phyloP scores from a whole-genome alignment of 176 grass and related monocot genomes.

The Oryza punctata region DNA sequence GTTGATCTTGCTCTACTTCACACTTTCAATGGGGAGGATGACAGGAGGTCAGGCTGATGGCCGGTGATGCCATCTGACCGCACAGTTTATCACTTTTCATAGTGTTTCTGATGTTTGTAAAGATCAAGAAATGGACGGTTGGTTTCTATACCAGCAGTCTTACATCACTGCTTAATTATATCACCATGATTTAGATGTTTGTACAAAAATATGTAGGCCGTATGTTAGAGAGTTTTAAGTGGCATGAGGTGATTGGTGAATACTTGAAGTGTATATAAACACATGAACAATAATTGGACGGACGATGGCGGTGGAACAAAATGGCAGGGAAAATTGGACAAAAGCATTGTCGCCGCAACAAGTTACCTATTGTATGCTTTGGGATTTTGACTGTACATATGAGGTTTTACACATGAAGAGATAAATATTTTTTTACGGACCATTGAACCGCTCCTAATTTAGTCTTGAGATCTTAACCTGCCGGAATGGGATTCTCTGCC shows the following conservation, averaged over 20 bases:
- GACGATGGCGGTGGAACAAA: not conserved
- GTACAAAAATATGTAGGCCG: slow-evolving; percentile 18
- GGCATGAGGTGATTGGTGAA: not conserved
- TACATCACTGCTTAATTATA: not conserved
- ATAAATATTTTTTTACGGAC: not conserved
- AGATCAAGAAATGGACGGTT: slow-evolving; percentile 4
- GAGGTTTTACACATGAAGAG: not conserved
- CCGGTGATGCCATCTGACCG: slow-evolving; percentile 28
- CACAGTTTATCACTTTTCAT: not conserved
- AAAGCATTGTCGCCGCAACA: not conserved
- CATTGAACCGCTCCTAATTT: not conserved
- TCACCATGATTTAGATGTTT: slow-evolving; percentile 23
- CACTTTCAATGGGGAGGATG: slow-evolving; percentile 57
- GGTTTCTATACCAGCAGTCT: slow-evolving; percentile 8
- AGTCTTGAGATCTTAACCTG: no score
- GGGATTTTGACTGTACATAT: not conserved
- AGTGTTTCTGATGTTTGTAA: slow-evolving; percentile 18
- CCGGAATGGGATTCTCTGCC: no score
- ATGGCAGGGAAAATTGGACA: not conserved
- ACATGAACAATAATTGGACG: not conserved
- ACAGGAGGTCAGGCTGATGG: slow-evolving; percentile 20
- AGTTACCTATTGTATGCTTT: not conserved
- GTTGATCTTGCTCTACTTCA: slow-evolving; percentile 60
- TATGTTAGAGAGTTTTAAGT: not conserved
- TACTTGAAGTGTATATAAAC: not conserved